A percentile compares a stretch with the other conserved stretches of the same genome.
These are phyloP conservation scores for Malus hybrid DNA, from an alignment of 331 rosid species.

Conservation along the genomic window DNA sequence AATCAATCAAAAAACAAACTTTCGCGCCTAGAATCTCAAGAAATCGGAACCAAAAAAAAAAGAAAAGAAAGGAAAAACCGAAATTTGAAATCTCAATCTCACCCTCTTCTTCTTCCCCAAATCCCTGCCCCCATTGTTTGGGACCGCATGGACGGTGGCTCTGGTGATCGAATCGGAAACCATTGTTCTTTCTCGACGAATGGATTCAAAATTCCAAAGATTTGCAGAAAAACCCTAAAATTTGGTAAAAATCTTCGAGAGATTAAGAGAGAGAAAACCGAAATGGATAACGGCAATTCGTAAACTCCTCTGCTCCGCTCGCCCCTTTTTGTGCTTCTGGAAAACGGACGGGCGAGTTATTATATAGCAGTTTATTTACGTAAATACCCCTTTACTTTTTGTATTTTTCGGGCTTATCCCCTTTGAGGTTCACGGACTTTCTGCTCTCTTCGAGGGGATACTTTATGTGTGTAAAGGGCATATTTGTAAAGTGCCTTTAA, in stretches of 20 bases:
- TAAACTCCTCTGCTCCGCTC: constrained; percentile 62
- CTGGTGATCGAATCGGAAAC: constrained; percentile 70
- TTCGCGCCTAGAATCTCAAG: not conserved
- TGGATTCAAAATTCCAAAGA: constrained; percentile 8
- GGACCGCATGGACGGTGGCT: constrained; percentile 56
- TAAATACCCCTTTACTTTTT: constrained; percentile 2
- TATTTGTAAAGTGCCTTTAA: not conserved
- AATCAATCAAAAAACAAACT: not conserved
- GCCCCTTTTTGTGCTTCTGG: constrained; percentile 17
- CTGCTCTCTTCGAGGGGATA: not conserved
- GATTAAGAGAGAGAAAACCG: constrained; percentile 13
- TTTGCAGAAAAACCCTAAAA: constrained; percentile 48
- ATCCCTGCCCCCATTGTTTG: constrained; percentile 57
- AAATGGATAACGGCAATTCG: constrained; percentile 73
- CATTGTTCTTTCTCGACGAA: constrained; percentile 29
- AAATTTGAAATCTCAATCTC: constrained; percentile 19
- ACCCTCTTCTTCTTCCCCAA: constrained; percentile 89
- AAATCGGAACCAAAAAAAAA: not conserved
- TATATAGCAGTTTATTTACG: constrained; percentile 12
- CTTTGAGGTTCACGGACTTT: not conserved
- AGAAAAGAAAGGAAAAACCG: not conserved
- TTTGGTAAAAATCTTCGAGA: constrained; percentile 17
- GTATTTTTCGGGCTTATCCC: not conserved
- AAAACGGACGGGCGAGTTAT: constrained; percentile 8
- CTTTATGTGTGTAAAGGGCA: not conserved